These are phyloP conservation scores for Kingdonia uniflora DNA, from an alignment of 164 flowering plant species.

Conservation along the genomic window DNA sequence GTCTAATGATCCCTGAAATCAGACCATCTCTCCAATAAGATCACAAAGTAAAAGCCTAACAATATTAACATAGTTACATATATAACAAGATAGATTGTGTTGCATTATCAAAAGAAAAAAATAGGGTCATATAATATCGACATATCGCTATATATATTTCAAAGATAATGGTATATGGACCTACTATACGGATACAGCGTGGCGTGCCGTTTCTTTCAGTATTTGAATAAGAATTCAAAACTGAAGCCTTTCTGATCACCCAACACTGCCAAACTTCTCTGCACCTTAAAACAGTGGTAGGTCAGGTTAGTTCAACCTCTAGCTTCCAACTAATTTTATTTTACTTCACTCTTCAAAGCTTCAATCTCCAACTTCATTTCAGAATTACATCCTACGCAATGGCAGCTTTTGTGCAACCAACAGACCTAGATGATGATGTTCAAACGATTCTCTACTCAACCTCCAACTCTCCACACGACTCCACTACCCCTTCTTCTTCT, in stretches of 20 bases:
- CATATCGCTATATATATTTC: too few species aligned
- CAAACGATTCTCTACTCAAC: constrained; percentile 39
- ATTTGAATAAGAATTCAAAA: too few species aligned
- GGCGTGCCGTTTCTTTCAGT: too few species aligned
- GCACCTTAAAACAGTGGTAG: constrained; percentile 1
- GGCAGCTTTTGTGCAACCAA: constrained; percentile 33
- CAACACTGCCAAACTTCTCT: constrained; percentile 23
- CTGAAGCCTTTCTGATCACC: constrained; percentile 21
- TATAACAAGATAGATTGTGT: too few species aligned
- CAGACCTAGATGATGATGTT: constrained; percentile 40
- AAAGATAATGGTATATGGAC: too few species aligned
- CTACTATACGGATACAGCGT: too few species aligned
- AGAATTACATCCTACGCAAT: constrained; percentile 13
- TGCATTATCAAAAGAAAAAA: too few species aligned
- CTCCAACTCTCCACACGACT: constrained; percentile 44
- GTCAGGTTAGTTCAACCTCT: constrained; percentile 16
- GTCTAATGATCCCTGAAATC: constrained; percentile 67
- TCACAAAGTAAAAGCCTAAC: background rate
- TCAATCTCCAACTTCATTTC: constrained; percentile 4
- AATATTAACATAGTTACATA: too few species aligned
- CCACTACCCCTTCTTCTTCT: constrained; percentile 48
- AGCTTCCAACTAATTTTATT: constrained; percentile 3
- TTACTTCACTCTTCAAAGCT: constrained; percentile 3
- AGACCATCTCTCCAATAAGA: constrained; percentile 1
- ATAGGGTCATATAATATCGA: too few species aligned